Percentiles rank a stretch among this genome's conserved stretches.
These are phyloP conservation scores for Dioszegia crocea DNA, from an alignment of 768 basidiomycete genomes.

Conservation along the genomic window DNA sequence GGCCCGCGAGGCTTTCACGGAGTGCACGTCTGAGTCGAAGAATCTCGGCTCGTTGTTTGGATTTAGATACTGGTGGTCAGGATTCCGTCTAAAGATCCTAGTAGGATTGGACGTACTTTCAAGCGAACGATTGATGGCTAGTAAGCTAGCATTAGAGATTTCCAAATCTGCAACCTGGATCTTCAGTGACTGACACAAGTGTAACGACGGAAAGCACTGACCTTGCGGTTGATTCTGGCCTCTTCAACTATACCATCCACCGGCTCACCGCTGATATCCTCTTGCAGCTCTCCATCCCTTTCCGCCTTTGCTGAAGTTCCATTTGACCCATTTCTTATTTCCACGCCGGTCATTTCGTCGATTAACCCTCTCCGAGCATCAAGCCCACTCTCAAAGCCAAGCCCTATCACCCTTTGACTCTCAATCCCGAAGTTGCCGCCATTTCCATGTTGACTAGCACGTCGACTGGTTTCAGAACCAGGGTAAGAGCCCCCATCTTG, in stretches of 20 bases:
- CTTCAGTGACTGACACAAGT: not conserved
- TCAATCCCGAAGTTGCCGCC: no score
- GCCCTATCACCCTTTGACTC: not conserved
- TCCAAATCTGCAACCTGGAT: constrained; percentile 46
- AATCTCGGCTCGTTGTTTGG: constrained; percentile 41
- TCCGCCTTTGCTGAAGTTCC: not conserved
- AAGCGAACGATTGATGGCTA: constrained; percentile 44
- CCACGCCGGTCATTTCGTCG: no score
- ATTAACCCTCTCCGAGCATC: no score
- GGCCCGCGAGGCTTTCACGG: constrained; percentile 28
- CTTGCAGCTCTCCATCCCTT: constrained; percentile 1
- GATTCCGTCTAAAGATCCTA: not conserved
- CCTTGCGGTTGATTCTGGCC: constrained; percentile 38
- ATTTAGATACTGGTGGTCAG: constrained; percentile 24
- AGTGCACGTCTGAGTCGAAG: constrained; percentile 30
- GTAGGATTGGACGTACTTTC: constrained; percentile 26
- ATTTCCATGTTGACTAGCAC: no score
- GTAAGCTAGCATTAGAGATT: constrained; percentile 43
- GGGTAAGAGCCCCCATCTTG: no score
- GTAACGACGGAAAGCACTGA: not conserved
- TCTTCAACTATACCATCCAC: constrained; percentile 26
- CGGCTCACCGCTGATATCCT: constrained; percentile 10
- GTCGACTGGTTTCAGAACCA: no score
- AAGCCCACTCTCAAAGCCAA: no score
- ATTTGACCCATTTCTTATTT: no score